Percentiles rank a stretch among this genome's conserved stretches.
phyloP scores from a whole-genome alignment of 2,329 filamentous ascomycete species.

The Verticillium tricorpus region DNA sequence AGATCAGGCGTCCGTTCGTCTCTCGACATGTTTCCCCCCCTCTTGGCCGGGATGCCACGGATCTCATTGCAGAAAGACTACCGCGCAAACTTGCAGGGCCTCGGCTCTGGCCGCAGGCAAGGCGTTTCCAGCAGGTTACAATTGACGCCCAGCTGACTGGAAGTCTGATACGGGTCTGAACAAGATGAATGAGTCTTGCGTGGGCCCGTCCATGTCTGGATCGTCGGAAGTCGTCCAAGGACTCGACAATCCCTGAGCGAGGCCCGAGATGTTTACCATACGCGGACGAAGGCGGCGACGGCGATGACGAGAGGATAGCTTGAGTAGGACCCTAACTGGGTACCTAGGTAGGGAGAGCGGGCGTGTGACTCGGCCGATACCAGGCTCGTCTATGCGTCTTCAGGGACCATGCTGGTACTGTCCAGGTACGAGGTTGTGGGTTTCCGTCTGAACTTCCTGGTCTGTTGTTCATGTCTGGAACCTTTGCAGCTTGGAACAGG shows the following conservation, averaged over 20 bases:
- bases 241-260: neutral
- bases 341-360: neutral
- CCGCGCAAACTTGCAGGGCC: neutral
- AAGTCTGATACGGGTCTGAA: neutral
- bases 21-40: neutral
- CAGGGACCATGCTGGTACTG: neutral
- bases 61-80: neutral
- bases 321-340: no score
- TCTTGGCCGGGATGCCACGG: neutral
- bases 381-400: neutral
- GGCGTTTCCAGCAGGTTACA: neutral
- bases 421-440: neutral
- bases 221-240: neutral
- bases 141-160: neutral
- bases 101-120: neutral
- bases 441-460: neutral
- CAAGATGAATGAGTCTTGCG: neutral
- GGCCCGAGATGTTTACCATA: neutral
- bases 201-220: neutral
- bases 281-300: neutral
- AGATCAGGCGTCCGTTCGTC: neutral
- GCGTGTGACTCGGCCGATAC: neutral
- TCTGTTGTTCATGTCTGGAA: neutral
- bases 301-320: neutral
- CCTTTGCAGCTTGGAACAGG: neutral